Evolutionary conservation across 352 stramenopile species (phyloP), one percentile per base, ranked within the genome.

Genomic region (Pythium guiyangense): DNA sequence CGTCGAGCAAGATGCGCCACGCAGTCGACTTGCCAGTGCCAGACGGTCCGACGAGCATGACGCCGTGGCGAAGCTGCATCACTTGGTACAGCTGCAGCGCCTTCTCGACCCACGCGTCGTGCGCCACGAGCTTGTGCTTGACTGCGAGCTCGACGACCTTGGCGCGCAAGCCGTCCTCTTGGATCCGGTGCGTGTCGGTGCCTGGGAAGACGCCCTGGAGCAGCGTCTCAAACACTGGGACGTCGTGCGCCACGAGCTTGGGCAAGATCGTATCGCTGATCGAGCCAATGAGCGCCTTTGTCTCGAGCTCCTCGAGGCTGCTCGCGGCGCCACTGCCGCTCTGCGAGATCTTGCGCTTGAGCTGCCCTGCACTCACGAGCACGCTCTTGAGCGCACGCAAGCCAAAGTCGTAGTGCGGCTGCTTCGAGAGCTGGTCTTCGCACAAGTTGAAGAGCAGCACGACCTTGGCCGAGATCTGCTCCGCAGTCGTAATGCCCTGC

Each of bases 321-420:
- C 52, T 72, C 34, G 66, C 57, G 39, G 76, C 39, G 2, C 40
- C 58, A 5, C 62, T 54, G 49, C 59, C 62, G 11, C 76, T 51
- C n/a, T 83, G 73, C 6, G 66, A 84, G 26, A 84, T 88, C 59
- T 98, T 97, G 46, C 97, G 86, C 63, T 99, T 99, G 25, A 99
- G 70, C 47, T 98, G 96, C 29, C 98, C 98, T 35, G 97, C 98
- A 61, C 94, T 98, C 1, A 99, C 92, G 2, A 99, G 82, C 39
- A 99, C 92, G 50, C 94, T 99, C 79, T 99, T 99, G 50, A 99
- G 73, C 5, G 98, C 97, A 60, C 98, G 93, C 47, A 99, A 85
- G 4, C 98, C 97, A 72, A 99, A 99, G 67, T 99, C 98, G 72
- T 99, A 99, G 72, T 99, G 98, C 20, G 86, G 87, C 63, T 99